These are phyloP conservation scores for Acanthamoeba healyi DNA, from an alignment of 208 protist genomes.

Conservation along the genomic window DNA sequence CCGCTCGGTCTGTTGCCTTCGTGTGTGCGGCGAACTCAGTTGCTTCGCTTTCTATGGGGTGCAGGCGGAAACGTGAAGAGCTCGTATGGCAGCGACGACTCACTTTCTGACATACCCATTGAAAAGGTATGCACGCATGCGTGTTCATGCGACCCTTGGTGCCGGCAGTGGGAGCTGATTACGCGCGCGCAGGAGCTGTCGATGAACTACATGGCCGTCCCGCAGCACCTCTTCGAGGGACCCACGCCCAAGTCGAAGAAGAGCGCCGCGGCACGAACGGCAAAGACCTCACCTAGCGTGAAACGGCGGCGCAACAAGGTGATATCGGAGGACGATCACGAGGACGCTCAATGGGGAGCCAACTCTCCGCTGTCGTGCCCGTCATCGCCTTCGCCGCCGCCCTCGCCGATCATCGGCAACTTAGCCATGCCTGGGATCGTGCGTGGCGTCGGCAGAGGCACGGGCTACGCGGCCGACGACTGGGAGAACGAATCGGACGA, in stretches of 20 bases:
- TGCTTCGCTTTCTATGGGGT: not conserved
- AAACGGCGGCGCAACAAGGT: not conserved
- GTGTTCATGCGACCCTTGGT: not conserved
- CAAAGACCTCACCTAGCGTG: too few species aligned
- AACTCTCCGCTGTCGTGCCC: not conserved
- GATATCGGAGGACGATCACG: not conserved
- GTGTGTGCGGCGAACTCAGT: not conserved
- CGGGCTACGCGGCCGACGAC: not conserved
- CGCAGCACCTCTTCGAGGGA: not conserved
- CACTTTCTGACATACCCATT: not conserved
- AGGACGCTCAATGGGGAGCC: not conserved
- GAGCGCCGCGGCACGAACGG: too few species aligned
- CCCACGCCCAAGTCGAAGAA: not conserved
- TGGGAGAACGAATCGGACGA: constrained; percentile 1
- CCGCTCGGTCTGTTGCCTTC: not conserved
- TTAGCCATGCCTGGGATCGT: not conserved
- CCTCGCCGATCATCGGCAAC: not conserved
- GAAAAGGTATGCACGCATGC: not conserved
- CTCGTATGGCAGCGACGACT: not conserved
- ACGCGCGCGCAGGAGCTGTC: not conserved
- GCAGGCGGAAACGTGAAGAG: not conserved
- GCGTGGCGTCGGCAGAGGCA: not conserved
- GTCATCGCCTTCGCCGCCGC: not conserved
- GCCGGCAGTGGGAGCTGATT: not conserved
- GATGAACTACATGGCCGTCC: constrained; percentile 29